Evolutionary conservation across 2,329 filamentous ascomycete genomes (phyloP).

Genomic region (Immersiporthe knoxdaviesiana): DNA sequence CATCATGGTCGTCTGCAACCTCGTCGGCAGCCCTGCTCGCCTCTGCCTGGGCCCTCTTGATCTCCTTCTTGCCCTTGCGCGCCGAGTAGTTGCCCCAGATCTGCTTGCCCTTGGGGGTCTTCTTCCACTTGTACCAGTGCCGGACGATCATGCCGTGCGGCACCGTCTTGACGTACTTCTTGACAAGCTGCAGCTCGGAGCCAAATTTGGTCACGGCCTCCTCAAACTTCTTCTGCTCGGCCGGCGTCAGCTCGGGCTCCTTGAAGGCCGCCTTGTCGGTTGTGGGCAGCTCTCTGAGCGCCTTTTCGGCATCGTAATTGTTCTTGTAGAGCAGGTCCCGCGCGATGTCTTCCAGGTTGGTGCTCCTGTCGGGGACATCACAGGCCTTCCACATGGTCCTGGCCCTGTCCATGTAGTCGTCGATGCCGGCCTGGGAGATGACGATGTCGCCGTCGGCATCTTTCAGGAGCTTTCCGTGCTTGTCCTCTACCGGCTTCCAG

Average conservation of each 20-base stretch:
- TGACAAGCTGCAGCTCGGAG: conserved; percentile 83
- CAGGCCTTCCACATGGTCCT: conserved; percentile 66
- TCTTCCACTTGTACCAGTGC: conserved; percentile 99
- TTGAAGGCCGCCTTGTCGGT: conserved; percentile 75
- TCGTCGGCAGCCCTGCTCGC: conserved; percentile 84
- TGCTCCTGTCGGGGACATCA: conserved; percentile 74
- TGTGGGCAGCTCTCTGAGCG: conserved; percentile 70
- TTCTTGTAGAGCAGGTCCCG: conserved; percentile 72
- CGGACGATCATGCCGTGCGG: conserved; percentile 81
- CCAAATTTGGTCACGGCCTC: conserved; percentile 89
- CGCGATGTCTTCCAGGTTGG: conserved; percentile 86
- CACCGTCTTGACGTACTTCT: conserved; percentile 82
- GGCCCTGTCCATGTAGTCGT: conserved; percentile 75
- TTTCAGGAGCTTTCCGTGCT: conserved; percentile 31
- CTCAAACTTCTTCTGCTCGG: conserved; percentile 88
- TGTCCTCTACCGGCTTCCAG: conserved; percentile 69
- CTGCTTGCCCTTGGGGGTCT: conserved; percentile 79
- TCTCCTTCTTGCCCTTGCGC: conserved; percentile 87
- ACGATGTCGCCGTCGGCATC: conserved; percentile 34
- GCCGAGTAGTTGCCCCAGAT: conserved; percentile 90
- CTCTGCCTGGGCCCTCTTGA: conserved; percentile 71
- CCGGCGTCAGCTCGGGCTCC: conserved; percentile 77
- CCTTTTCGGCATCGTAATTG: conserved; percentile 71
- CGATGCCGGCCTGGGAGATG: conserved; percentile 52
- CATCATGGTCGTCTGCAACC: conserved; percentile 87